Evolutionary conservation across 1,284 basidiomycete genomes (phyloP).

Genomic region (Ustilago trichophora): DNA sequence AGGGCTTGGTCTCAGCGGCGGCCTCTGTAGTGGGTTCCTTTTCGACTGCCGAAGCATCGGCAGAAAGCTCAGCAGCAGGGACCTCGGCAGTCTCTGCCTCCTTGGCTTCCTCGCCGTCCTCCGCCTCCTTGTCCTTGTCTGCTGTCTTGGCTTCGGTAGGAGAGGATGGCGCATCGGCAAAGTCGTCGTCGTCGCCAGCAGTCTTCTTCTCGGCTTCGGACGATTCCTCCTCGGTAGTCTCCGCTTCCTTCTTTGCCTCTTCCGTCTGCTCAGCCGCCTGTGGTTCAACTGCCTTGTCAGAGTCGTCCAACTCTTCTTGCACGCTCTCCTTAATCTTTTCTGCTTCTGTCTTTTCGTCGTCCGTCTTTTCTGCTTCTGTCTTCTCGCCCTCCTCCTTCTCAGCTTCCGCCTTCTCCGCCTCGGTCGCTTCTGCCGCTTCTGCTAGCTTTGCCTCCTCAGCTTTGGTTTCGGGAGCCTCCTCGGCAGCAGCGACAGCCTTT

Average conservation of each 20-base stretch:
- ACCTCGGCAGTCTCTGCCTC: not conserved
- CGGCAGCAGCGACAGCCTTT: conserved; percentile 30
- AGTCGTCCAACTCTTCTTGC: conserved; percentile 18
- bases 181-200: conserved; percentile 29
- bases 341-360: conserved; percentile 25
- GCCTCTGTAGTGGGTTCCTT: not conserved
- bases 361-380: too few relatives aligned
- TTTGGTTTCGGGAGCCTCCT: not conserved
- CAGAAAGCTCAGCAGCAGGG: not conserved
- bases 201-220: conserved; percentile 14
- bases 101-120: conserved; percentile 2
- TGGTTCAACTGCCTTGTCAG: not conserved
- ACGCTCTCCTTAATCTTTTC: conserved; percentile 36
- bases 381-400: not conserved
- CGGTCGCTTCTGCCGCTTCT: not conserved
- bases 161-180: conserved; percentile 37
- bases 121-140: not conserved
- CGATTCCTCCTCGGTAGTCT: not conserved
- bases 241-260: conserved; percentile 3
- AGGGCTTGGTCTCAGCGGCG: not conserved
- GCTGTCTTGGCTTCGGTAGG: conserved; percentile 15
- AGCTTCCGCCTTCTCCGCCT: not conserved
- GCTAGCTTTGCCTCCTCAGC: conserved; percentile 3
- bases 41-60: not conserved
- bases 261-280: not conserved